Evolutionary conservation across 2,329 filamentous ascomycete genomes (phyloP).

Genomic region (Nannizzia gypsea): DNA sequence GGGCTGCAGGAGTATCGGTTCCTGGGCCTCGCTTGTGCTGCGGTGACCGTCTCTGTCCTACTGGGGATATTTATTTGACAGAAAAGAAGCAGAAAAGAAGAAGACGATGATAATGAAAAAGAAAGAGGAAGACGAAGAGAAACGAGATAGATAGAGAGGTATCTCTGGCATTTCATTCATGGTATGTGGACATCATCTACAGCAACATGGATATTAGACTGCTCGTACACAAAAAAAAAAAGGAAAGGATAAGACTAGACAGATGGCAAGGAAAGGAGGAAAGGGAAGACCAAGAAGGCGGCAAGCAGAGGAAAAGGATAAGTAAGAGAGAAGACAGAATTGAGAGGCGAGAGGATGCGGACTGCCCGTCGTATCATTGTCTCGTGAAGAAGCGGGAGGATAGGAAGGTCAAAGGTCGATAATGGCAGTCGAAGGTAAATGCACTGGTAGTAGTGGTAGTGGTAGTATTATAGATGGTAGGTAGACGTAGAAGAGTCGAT

Average conservation of each 20-base stretch:
- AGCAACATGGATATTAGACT: constrained; percentile 1
- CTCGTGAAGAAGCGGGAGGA: not conserved
- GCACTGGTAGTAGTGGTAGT: no score
- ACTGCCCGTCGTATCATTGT: not conserved
- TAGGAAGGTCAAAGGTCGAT: not conserved
- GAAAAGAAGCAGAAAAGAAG: not conserved
- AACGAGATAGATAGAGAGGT: not conserved
- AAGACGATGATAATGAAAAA: not conserved
- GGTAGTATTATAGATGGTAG: not conserved
- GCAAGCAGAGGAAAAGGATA: not conserved
- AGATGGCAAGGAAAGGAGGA: not conserved
- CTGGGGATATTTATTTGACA: not conserved
- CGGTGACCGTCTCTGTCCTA: not conserved
- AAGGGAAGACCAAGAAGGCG: not conserved
- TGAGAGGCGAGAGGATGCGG: not conserved
- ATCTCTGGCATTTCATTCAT: not conserved
- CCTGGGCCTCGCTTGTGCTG: not conserved
- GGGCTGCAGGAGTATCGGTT: not conserved
- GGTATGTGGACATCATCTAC: not conserved
- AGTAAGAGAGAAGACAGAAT: constrained; percentile 4
- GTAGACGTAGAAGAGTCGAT: not conserved
- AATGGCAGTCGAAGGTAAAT: no score
- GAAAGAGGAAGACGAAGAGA: not conserved
- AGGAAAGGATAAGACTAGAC: constrained; percentile 9
- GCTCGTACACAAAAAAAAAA: constrained; percentile 3